Conservation (phyloP, 306 rosid species). For the Phaseolus lunatus region DNA sequence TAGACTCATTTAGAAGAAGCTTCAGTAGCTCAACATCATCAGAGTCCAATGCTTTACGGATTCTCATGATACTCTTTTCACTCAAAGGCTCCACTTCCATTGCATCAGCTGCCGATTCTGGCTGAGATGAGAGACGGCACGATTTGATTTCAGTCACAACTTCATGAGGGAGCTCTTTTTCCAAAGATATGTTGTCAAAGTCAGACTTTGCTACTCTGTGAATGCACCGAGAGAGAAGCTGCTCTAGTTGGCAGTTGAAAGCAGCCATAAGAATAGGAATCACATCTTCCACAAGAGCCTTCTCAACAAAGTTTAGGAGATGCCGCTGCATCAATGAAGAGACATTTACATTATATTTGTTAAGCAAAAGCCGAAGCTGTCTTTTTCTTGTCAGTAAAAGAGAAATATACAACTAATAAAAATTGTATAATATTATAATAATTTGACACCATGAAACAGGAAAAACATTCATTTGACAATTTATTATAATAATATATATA, state of each 20-base stretch:
- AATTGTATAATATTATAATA: no score
- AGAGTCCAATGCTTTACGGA: constrained; percentile 81
- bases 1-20: constrained; percentile 76
- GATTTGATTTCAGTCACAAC: constrained; percentile 58
- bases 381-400: not conserved
- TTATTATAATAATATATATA: no score
- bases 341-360: constrained; percentile 37
- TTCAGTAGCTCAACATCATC: constrained; percentile 88
- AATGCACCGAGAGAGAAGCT: constrained; percentile 66
- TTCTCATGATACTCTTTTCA: constrained; percentile 66
- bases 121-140: constrained; percentile 47
- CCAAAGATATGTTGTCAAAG: constrained; percentile 67
- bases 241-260: constrained; percentile 66
- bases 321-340: constrained; percentile 69
- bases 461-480: no score
- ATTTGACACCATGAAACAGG: no score
- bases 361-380: not conserved
- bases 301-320: constrained; percentile 79
- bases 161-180: constrained; percentile 77
- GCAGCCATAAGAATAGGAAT: constrained; percentile 78
- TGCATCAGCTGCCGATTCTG: constrained; percentile 45
- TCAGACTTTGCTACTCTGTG: constrained; percentile 75
- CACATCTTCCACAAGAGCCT: constrained; percentile 87
- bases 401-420: not conserved
- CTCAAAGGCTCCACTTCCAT: constrained; percentile 54